Evolutionary conservation across 345 rosid species (phyloP), one percentile per base, ranked within the genome.

Genomic region (Crucihimalaya himalaica): DNA sequence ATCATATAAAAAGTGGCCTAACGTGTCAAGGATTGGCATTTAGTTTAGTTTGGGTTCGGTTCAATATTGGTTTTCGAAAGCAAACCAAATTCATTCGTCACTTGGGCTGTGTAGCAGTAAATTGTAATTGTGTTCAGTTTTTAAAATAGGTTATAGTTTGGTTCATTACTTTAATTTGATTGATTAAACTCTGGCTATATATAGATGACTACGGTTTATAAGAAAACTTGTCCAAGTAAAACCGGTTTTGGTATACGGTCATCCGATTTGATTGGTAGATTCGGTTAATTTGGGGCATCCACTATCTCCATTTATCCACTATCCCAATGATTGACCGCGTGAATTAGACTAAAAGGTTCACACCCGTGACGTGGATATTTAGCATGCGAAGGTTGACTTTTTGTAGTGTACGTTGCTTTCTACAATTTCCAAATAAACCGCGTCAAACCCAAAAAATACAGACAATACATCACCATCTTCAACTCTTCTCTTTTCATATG

Each of bases 311-410:
- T 15, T 40, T 5, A 42, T 42, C 50, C 50, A 45, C 50, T 7
- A 16, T 34, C 43, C 39, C 28, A 64, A 63, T 72, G 48, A 46
- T 65, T 65, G 66, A 35, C 65, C 16, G 61, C 65, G 28, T 55
- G 65, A 63, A 51, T 40, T 59, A 52, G 40, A 37, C 16, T 20
- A 54, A 72, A 50, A 51, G 21, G 62, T 51, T 42, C 12, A 63
- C 52, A 19, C 42, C 25, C 35, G 16, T 31, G 63, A 72, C 54
- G 35, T 52, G 23, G 9, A 19, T 15, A 27, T 5, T 14, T 10
- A 46, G 66, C 66, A 56, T 46, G 34, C 65, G 50, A 73, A 55
- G 72, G 60, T 35, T 74, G 78, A 74, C 72, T 66, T 14, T 35
- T 19, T 14, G 14, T 31, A 23, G 23, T 13, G 21, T n/a, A n/a